phyloP scores from a whole-genome alignment of 78 protist genomes.

The Bigelowiella natans region DNA sequence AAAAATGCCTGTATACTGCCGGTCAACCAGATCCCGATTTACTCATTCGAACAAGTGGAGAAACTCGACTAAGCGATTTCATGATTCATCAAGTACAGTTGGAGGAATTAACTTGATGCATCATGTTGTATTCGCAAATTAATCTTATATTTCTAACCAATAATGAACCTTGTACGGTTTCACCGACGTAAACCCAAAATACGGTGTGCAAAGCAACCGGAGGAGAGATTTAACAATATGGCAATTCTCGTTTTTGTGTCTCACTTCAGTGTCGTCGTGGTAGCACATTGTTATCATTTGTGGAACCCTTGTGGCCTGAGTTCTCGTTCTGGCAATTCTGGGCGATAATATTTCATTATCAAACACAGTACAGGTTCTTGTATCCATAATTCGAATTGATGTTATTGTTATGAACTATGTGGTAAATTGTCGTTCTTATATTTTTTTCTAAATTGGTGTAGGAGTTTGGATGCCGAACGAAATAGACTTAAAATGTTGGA shows the following conservation, averaged over 20 bases:
- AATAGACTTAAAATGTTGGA: no score
- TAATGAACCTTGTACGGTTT: no score
- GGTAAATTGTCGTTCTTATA: no score
- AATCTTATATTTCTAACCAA: no score
- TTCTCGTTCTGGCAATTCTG: background rate
- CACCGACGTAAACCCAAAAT: background rate
- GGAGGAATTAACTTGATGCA: no score
- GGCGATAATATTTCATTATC: background rate
- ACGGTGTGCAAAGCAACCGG: no score
- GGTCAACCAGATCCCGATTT: background rate
- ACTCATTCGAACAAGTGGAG: background rate
- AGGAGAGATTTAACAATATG: background rate
- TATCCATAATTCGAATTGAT: no score
- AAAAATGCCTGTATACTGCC: background rate
- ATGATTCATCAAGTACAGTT: background rate
- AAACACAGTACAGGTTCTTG: no score
- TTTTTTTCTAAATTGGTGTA: no score
- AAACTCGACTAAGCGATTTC: background rate
- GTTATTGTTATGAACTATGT: no score
- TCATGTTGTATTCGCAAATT: no score
- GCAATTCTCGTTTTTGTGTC: background rate
- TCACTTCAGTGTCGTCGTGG: background rate
- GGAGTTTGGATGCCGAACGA: no score
- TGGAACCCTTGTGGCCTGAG: background rate
- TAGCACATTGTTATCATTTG: background rate